These are phyloP conservation scores for Annulohypoxylon bovei DNA, from an alignment of 495 filamentous ascomycete species.

Conservation along the genomic window DNA sequence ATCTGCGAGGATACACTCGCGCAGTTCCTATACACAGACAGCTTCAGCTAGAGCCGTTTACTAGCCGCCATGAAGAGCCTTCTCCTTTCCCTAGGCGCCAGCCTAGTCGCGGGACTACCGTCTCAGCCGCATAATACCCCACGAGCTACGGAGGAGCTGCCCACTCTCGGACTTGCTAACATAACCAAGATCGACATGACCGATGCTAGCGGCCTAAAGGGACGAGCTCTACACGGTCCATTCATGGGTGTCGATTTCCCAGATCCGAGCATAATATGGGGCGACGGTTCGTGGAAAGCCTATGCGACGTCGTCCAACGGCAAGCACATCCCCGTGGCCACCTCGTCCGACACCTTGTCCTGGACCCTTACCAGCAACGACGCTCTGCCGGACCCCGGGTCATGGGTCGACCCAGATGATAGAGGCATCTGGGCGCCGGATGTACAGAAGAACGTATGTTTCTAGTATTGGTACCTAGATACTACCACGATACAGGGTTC, in stretches of 20 bases:
- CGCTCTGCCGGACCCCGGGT: constrained; percentile 42
- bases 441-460: constrained; percentile 46
- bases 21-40: not conserved
- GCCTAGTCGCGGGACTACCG: constrained; percentile 37
- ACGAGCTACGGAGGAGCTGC: constrained; percentile 23
- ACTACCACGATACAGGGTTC: not conserved
- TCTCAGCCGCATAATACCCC: constrained; percentile 7
- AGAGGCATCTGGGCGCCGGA: constrained; percentile 45
- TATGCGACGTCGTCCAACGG: constrained; percentile 44
- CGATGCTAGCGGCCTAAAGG: constrained; percentile 18
- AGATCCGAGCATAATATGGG: constrained; percentile 45
- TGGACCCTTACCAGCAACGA: constrained; percentile 42
- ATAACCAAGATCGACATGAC: constrained; percentile 42
- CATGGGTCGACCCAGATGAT: constrained; percentile 43
- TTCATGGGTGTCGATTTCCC: constrained; percentile 47
- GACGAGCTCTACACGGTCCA: constrained; percentile 36
- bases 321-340: constrained; percentile 45
- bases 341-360: constrained; percentile 40
- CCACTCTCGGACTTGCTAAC: constrained; percentile 43
- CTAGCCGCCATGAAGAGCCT: constrained; percentile 38
- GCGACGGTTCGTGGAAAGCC: constrained; percentile 47
- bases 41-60: not conserved
- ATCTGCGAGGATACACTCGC: constrained; percentile 3
- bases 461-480: not conserved
- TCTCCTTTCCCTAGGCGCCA: constrained; percentile 37